Evolutionary conservation across 1,284 basidiomycete genomes (phyloP), one percentile per base, ranked within the genome.

Genomic region (Meripilus lineatus): DNA sequence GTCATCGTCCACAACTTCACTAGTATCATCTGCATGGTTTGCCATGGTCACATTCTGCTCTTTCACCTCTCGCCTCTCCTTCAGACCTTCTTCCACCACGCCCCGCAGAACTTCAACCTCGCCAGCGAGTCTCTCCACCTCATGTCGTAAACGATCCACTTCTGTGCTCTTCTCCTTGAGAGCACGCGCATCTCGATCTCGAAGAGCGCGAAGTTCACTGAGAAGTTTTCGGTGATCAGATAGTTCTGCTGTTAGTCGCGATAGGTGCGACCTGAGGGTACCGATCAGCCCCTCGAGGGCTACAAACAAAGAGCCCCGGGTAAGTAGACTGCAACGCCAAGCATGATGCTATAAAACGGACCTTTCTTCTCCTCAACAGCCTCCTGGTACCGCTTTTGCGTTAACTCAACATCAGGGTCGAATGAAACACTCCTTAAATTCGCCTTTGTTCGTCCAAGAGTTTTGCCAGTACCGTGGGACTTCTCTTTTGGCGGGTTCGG

Each of bases 291-390:
- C 76, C 62, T 93, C 90, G 3, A 93, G 68, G 5, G 84, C 90
- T 91, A 49, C 5, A 40, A 22, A 25, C 17, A n/a, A n/a, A n/a
- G n/a, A n/a, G n/a, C n/a, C n/a, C n/a, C n/a, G n/a, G n/a, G n/a
- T n/a, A n/a, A n/a, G n/a, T n/a, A n/a, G n/a, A n/a, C n/a, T n/a
- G n/a, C n/a, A n/a, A n/a, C n/a, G n/a, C n/a, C n/a, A n/a, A n/a
- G n/a, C n/a, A n/a, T n/a, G n/a, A 10, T n/a, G n/a, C n/a, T 15
- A 25, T 56, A 59, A 14, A 1, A 43, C 66, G 42, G 42, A 90
- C 90, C 86, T 70, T 88, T 88, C 65, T 92, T 92, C 59, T 91
- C 89, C 50, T 86, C 81, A 0, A 91, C 81, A 5, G 78, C 84
- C 52, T 88, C 82, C 42, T 72, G 72, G 55, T 89, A 89, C 36